Base-by-base conservation (phyloP, 1,284 basidiomycete genomes). In the Mycena sp. region DNA sequence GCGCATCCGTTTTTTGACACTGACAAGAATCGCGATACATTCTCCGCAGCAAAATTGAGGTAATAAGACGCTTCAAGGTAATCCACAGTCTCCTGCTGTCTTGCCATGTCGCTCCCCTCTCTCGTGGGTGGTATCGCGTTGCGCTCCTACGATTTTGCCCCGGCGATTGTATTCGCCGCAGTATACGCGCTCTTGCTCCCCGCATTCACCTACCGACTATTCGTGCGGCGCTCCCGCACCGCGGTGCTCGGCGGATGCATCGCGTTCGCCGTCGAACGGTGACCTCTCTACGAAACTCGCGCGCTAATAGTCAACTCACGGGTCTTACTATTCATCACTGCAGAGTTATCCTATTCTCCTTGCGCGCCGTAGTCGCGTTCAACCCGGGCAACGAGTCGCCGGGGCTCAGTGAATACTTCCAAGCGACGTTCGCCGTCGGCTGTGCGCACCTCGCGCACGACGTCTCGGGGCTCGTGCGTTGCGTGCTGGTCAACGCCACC, bases 361-460 rank as follows among this genome's bases (percentile, higher is more conserved):
- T 80, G 9, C 75, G 78, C 29, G 73, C 77, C 3, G 56, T 56
- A 28, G 71, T 74, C 40, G 68, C 77, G 3, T 69, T 68, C 21
- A 66, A 63, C n/a, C 56, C 71, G 1, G 59, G 69, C 12, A 70
- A 70, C 14, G 64, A 58, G 40, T 70, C 68, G 17, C 45, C 63
- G 11, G 68, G 62, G 21, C 65, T 78, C 48, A 71, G 71, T 41
- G 70, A 69, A 41, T 80, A 76, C 69, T 67, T 76, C 60, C 77
- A 79, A 55, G 65, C 67, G 12, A 71, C 73, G 1, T 71, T 74
- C 32, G 71, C 70, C 14, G 61, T 72, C 53, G 74, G 72, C 6
- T 79, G 73, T 63, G 67, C 77, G 46, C 41, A 68, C 10, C 69
- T 78, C n/a, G 72, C 68, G 6, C 63, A 71, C 19, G 73, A 73